These are phyloP conservation scores for Cupressus sempervirens DNA, from an alignment of 75 land plant genomes.

Conservation along the genomic window DNA sequence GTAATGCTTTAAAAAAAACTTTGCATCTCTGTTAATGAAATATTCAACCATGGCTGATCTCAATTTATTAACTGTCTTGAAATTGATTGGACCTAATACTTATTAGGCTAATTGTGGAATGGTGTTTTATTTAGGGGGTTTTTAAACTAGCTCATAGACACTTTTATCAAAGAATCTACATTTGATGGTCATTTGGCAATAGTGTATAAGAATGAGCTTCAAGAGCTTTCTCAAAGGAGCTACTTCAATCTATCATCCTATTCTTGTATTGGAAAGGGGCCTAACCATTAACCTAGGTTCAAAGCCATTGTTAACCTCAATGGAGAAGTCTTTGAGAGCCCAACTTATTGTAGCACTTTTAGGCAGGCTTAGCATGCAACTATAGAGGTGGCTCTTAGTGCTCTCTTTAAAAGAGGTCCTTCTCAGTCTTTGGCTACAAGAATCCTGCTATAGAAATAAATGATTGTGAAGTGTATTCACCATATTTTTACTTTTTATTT, in stretches of 20 bases:
- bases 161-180: no score
- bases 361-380: constrained; percentile 81
- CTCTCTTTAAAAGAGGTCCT: constrained; percentile 57
- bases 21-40: no score
- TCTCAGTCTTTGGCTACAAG: constrained; percentile 73
- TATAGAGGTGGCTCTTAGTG: constrained; percentile 64
- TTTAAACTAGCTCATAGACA: no score
- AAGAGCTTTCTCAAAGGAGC: constrained; percentile 87
- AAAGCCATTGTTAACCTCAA: constrained; percentile 76
- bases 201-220: constrained; percentile 83
- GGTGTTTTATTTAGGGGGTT: no score
- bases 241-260: constrained; percentile 86
- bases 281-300: constrained; percentile 76
- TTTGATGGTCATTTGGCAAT: constrained; percentile 19
- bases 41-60: no score
- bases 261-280: constrained; percentile 67
- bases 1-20: no score
- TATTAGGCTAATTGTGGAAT: no score
- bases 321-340: constrained; percentile 78
- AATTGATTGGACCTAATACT: no score
- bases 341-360: constrained; percentile 59
- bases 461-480: neutral
- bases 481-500: neutral
- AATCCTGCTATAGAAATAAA: constrained; percentile 45
- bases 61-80: no score